Base-by-base conservation (phyloP, 2,329 filamentous ascomycete species). In the Colletotrichum lini region DNA sequence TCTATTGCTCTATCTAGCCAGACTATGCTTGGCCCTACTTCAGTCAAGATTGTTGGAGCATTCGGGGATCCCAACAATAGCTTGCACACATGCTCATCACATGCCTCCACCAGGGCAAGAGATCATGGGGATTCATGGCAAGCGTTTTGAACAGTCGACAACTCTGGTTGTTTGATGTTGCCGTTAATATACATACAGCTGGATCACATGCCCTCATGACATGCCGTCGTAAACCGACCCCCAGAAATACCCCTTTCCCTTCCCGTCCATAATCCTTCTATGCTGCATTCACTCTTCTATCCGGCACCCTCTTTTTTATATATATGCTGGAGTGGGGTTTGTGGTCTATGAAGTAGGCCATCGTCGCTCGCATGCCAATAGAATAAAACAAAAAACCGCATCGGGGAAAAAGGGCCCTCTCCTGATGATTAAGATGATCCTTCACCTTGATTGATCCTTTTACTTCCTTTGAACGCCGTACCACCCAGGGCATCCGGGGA, bases 271-370 rank as follows among this genome's bases (percentile, higher is more conserved):
- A 60, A 74, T 73, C 70, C 72, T 13, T 73, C 67, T 73, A 74
- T 72, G 72, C 64, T 72, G 63, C 59, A 49, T 38, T 67, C 58
- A 44, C 59, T 44, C 59, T 35, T 70, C 72, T 72, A 67, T 70
- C 70, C 70, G 63, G 26, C 72, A 61, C 61, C 53, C 64, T 68
- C 59, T 71, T 65, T 73, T 71, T 70, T 65, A 58, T 61, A 54
- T 57, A 65, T 73, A 73, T 74, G 66, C 71, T 72, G 26, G 70
- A 74, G 72, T 73, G 67, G 72, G 70, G 72, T 73, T 61, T 52
- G 53, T 70, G 35, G 58, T 74, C 71, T 73, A 74, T 70, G 30
- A 13, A 40, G 54, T 42, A 53, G 72, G 67, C 70, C 53, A 45
- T 65, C 71, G 72, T 66, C 67, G 70, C 66, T 70, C 65, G 70